These are phyloP conservation scores for Lichtheimia corymbifera DNA, from an alignment of 371 early-diverging fungal species.

Conservation along the genomic window DNA sequence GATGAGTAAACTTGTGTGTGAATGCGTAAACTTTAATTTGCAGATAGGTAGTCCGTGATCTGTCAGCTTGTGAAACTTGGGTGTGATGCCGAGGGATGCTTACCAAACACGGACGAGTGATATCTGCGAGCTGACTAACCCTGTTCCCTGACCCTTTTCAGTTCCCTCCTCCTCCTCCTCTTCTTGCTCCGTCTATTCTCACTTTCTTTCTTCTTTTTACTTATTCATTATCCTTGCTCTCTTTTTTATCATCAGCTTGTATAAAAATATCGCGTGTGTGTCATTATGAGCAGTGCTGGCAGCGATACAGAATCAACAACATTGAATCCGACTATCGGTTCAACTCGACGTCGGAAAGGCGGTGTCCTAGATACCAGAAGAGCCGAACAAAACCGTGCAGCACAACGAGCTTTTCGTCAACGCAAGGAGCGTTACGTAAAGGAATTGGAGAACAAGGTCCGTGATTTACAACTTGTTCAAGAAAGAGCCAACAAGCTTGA, in stretches of 20 bases:
- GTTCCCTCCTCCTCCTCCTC: slow-evolving; percentile 2
- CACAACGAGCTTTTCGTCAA: slow-evolving; percentile 72
- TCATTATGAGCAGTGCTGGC: not conserved
- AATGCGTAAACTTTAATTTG: not conserved
- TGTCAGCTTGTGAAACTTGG: slow-evolving; percentile 2
- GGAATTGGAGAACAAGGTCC: slow-evolving; percentile 31
- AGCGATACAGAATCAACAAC: not conserved
- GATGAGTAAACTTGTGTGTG: too few relatives aligned
- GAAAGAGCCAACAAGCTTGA: slow-evolving; percentile 15
- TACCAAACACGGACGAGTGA: not conserved
- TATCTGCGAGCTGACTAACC: slow-evolving; percentile 2
- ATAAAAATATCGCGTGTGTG: not conserved
- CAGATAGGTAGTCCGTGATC: not conserved
- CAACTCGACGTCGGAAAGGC: slow-evolving; percentile 8
- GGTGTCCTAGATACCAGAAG: slow-evolving; percentile 11
- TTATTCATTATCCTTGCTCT: not conserved
- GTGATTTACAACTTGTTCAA: slow-evolving; percentile 17
- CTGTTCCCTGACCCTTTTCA: slow-evolving; percentile 1
- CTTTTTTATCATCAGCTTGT: not conserved
- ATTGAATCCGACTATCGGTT: not conserved
- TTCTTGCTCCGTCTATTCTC: not conserved
- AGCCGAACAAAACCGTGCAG: slow-evolving; percentile 61
- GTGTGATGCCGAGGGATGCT: slow-evolving; percentile 2
- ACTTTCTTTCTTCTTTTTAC: slow-evolving; percentile 2
- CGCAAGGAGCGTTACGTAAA: slow-evolving; percentile 66